Conservation (phyloP, 441 rosid genomes). For the Populus hybrid region DNA sequence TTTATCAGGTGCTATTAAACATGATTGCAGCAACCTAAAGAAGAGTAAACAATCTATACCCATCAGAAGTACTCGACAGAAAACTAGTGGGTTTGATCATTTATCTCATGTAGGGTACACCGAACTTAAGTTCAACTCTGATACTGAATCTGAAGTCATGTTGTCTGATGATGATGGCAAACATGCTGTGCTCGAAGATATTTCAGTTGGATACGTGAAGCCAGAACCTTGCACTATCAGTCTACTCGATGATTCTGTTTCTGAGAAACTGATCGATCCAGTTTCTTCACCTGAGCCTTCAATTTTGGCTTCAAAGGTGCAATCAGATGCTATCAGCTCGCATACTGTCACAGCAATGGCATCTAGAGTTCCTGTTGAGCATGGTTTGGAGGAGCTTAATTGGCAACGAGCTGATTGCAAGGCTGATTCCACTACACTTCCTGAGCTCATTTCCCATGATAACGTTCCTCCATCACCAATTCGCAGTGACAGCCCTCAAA, state of each 20-base stretch:
- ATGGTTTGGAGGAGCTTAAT: slow-evolving; percentile 39
- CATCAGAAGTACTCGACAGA: slow-evolving; percentile 24
- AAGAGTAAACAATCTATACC: slow-evolving; percentile 21
- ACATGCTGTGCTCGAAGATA: slow-evolving; percentile 24
- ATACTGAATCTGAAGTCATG: slow-evolving; percentile 47
- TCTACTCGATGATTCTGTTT: slow-evolving; percentile 31
- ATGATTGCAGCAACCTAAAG: slow-evolving; percentile 18
- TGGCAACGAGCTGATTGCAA: slow-evolving; percentile 26
- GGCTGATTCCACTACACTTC: slow-evolving; percentile 15
- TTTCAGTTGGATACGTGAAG: slow-evolving; percentile 27
- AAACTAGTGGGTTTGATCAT: slow-evolving; percentile 28
- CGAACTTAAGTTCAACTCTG: slow-evolving; percentile 64
- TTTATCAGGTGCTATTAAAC: slow-evolving; percentile 4
- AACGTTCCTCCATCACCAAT: slow-evolving; percentile 27
- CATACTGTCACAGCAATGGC: too few species aligned
- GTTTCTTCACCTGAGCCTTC: slow-evolving; percentile 33
- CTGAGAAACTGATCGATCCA: slow-evolving; percentile 45
- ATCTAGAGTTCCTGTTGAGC: slow-evolving; percentile 15
- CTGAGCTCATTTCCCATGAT: slow-evolving; percentile 36
- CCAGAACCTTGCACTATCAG: slow-evolving; percentile 28
- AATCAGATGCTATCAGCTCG: slow-evolving; percentile 20
- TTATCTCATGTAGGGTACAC: slow-evolving; percentile 62
- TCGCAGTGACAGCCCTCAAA: slow-evolving; percentile 20
- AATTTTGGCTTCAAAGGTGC: slow-evolving; percentile 22
- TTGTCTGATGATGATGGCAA: slow-evolving; percentile 33